These are phyloP conservation scores for Klebsormidium nitens DNA, from an alignment of 139 green algal species.

Conservation along the genomic window DNA sequence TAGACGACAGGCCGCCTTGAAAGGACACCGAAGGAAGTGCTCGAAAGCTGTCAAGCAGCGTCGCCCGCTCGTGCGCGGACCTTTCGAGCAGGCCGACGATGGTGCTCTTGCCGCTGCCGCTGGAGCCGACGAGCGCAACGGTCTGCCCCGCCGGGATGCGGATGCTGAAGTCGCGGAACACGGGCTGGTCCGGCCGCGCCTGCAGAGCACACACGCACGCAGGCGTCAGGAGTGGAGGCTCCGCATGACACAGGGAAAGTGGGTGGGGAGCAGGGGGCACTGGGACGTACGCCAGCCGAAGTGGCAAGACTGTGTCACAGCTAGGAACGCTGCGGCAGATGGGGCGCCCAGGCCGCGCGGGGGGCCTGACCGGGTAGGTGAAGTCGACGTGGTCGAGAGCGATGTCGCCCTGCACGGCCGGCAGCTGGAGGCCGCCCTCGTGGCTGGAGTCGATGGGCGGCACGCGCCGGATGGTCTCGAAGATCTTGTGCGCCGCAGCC, in stretches of 20 bases:
- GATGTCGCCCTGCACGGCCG: constrained; percentile 34
- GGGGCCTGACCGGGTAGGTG: constrained; percentile 71
- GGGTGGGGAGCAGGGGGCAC: too few relatives aligned
- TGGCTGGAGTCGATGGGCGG: constrained; percentile 24
- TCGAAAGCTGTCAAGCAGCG: too few relatives aligned
- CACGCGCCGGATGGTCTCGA: constrained; percentile 55
- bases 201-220: too few relatives aligned
- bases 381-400: constrained; percentile 71
- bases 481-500: constrained; percentile 29
- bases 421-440: background rate
- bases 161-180: constrained; percentile 42
- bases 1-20: too few relatives aligned
- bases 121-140: constrained; percentile 81
- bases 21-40: too few relatives aligned
- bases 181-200: constrained; percentile 29
- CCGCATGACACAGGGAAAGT: too few relatives aligned
- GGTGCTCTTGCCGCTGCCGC: constrained; percentile 84
- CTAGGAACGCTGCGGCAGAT: too few relatives aligned
- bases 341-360: too few relatives aligned
- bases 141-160: constrained; percentile 62
- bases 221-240: too few relatives aligned
- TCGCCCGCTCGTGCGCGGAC: too few relatives aligned
- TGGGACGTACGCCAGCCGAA: too few relatives aligned
- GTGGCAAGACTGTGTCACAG: too few relatives aligned
- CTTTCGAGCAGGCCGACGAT: constrained; percentile 75